These are phyloP conservation scores for Fusarium euwallaceae DNA, from an alignment of 2,329 filamentous ascomycete species.

Conservation along the genomic window DNA sequence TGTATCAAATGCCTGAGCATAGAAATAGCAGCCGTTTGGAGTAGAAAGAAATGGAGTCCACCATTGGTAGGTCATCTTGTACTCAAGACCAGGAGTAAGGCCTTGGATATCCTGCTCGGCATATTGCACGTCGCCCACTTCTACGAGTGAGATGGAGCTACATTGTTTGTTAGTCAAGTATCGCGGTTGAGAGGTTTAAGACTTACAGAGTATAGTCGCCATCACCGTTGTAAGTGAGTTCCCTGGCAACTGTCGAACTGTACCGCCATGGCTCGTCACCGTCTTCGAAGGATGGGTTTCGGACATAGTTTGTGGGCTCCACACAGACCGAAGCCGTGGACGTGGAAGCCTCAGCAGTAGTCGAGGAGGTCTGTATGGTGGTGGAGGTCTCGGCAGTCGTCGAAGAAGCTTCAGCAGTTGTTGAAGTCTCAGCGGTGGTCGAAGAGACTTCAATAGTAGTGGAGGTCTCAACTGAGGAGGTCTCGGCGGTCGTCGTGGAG, in stretches of 20 bases:
- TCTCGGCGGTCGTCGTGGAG: not conserved
- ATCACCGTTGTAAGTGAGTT: not conserved
- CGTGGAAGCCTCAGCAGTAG: not conserved
- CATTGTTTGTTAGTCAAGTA: not conserved
- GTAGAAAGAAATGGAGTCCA: not conserved
- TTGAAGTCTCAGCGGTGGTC: not conserved
- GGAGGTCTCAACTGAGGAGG: no score
- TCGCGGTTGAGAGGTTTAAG: not conserved
- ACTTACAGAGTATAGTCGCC: not conserved
- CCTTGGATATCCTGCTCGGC: not conserved
- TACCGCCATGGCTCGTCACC: not conserved
- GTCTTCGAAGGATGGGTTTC: not conserved
- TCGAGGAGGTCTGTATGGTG: not conserved
- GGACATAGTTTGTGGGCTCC: not conserved
- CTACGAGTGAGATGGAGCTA: not conserved
- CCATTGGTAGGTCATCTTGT: not conserved
- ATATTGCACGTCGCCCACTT: not conserved
- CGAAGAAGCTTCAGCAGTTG: not conserved
- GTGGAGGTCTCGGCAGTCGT: not conserved
- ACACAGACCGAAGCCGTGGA: not conserved
- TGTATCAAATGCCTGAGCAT: not conserved
- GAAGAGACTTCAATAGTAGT: not conserved
- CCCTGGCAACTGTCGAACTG: not conserved
- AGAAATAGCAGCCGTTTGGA: not conserved
- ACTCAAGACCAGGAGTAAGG: not conserved